phyloP scores from a whole-genome alignment of 2,329 filamentous ascomycete genomes.

The Dothideomycetes sp. region DNA sequence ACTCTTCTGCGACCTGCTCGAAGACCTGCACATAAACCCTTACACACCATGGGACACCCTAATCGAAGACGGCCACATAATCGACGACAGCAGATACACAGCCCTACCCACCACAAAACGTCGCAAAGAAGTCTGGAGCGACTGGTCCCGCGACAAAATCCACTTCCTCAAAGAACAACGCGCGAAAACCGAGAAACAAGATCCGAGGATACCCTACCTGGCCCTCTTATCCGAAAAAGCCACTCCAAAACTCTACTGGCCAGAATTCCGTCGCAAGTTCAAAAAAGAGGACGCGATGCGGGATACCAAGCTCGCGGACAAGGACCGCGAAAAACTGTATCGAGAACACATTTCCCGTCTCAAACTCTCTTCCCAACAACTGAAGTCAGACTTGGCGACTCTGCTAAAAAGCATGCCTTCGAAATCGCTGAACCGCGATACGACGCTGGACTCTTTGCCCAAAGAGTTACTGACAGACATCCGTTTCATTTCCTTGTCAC shows the following conservation, averaged over 20 bases:
- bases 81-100: conserved; percentile 82
- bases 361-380: conserved; percentile 53
- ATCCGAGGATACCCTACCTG: conserved; percentile 76
- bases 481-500: conserved; percentile 59
- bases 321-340: conserved; percentile 71
- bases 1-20: conserved; percentile 76
- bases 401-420: conserved; percentile 55
- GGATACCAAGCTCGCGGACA: conserved; percentile 50
- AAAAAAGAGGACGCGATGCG: conserved; percentile 75
- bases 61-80: conserved; percentile 54
- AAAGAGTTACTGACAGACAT: conserved; percentile 55
- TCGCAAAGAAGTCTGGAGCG: conserved; percentile 72
- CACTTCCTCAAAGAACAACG: conserved; percentile 61
- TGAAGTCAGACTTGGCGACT: conserved; percentile 60
- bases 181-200: conserved; percentile 66
- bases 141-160: conserved; percentile 74
- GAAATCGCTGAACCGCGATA: conserved; percentile 50
- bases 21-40: conserved; percentile 73
- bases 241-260: conserved; percentile 90
- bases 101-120: conserved; percentile 71
- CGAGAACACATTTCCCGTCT: conserved; percentile 62
- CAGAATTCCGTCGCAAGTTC: conserved; percentile 88
- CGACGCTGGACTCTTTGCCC: conserved; percentile 50
- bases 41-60: conserved; percentile 89
- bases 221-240: conserved; percentile 72